phyloP scores from a whole-genome alignment of 148 eudicot genomes.

The Limonium bicolor region DNA sequence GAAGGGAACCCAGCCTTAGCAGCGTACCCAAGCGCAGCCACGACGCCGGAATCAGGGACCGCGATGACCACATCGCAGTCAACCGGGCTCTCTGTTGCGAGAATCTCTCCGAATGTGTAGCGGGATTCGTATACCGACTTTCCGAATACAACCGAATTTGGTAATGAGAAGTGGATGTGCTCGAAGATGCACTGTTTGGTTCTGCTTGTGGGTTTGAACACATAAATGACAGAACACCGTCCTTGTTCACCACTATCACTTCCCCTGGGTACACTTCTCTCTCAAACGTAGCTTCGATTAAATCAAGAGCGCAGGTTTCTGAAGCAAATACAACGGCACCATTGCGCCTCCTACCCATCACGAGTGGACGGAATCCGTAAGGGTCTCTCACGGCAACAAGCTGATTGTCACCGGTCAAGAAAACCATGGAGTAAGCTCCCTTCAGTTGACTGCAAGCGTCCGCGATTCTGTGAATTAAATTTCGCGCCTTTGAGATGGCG shows the following conservation, averaged over 20 bases:
- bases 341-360: conserved; percentile 44
- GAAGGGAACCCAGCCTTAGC: conserved; percentile 51
- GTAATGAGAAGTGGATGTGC: conserved; percentile 30
- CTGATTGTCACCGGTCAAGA: conserved; percentile 24
- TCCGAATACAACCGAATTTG: conserved; percentile 40
- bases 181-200: conserved; percentile 34
- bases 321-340: conserved; percentile 46
- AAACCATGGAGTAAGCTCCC: conserved; percentile 51
- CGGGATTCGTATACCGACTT: conserved; percentile 16
- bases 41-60: conserved; percentile 15
- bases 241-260: conserved; percentile 33
- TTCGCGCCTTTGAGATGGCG: conserved; percentile 22
- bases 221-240: conserved; percentile 26
- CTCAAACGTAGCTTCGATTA: conserved; percentile 39
- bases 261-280: conserved; percentile 49
- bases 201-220: conserved; percentile 22
- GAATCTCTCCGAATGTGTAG: conserved; percentile 19
- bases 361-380: conserved; percentile 38
- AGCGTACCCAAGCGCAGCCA: conserved; percentile 19
- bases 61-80: conserved; percentile 23
- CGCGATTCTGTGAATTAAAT: conserved; percentile 11
- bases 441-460: conserved; percentile 16
- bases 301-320: conserved; percentile 45
- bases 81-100: conserved; percentile 32
- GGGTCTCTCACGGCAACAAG: conserved; percentile 50